Evolutionary conservation across 2,329 filamentous ascomycete genomes (phyloP).

Genomic region (Botryotinia convoluta): DNA sequence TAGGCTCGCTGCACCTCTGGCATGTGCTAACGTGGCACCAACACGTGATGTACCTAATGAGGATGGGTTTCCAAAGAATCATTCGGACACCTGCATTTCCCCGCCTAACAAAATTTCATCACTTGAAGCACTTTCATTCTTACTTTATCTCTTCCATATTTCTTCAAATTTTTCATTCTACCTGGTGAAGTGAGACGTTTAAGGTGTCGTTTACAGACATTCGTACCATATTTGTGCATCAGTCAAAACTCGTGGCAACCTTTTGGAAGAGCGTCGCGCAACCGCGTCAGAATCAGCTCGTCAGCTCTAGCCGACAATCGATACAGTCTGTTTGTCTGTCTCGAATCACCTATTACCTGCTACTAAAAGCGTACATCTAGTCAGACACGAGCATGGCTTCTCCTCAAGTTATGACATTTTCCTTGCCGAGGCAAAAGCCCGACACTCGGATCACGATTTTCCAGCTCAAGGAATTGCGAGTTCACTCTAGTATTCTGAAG

Average conservation of each 20-base stretch:
- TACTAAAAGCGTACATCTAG: neutral
- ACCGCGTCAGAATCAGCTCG: neutral
- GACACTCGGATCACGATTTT: neutral
- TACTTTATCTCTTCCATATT: neutral
- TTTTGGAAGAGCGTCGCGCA: neutral
- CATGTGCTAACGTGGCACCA: neutral
- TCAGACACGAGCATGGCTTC: neutral
- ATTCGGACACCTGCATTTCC: no score
- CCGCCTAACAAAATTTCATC: no score
- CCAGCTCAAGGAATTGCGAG: neutral
- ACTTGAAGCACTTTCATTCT: no score
- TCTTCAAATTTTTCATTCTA: neutral
- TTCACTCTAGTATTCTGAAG: constrained; percentile 21
- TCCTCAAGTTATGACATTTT: neutral
- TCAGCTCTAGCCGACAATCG: neutral
- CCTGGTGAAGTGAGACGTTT: neutral
- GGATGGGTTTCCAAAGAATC: neutral
- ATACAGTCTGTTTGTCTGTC: neutral
- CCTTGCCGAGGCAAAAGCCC: neutral
- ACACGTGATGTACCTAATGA: neutral
- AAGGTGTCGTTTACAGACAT: neutral
- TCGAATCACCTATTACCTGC: neutral
- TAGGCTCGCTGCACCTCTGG: neutral
- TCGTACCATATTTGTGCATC: neutral
- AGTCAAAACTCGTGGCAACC: neutral